Percentiles rank a stretch among this genome's conserved stretches.
Conservation (phyloP, 2,329 filamentous ascomycete genomes). For the Diaporthe vexans region DNA sequence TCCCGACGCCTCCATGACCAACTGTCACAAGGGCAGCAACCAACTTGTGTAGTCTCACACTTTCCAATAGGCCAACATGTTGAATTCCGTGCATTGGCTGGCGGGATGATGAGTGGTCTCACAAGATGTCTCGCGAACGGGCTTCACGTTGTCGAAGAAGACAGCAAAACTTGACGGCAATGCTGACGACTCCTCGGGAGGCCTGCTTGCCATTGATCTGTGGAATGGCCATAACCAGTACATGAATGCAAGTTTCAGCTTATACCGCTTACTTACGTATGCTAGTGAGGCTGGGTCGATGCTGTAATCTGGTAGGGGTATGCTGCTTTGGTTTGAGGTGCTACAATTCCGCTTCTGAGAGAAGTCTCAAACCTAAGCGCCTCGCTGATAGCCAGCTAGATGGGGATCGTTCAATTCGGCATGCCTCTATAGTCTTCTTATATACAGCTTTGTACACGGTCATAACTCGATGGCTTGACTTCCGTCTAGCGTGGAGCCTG, state of each 20-base stretch:
- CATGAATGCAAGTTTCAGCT: too few species aligned
- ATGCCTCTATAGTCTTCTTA: slow-evolving; percentile 26
- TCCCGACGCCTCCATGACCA: background rate
- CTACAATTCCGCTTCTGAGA: background rate
- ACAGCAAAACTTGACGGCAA: background rate
- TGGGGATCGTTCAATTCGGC: background rate
- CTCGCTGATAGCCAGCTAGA: background rate
- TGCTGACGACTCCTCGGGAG: background rate
- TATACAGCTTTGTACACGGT: slow-evolving; percentile 29
- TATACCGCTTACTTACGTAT: background rate
- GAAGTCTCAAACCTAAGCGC: background rate
- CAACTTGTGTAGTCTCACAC: background rate
- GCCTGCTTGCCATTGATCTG: background rate
- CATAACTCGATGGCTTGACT: slow-evolving; percentile 1
- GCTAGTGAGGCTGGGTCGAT: background rate
- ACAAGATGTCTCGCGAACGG: background rate
- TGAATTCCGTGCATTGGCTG: background rate
- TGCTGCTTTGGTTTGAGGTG: background rate
- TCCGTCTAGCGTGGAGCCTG: background rate
- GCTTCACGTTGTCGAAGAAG: background rate
- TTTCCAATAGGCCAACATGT: background rate
- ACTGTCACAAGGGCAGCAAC: background rate
- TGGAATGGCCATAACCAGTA: background rate
- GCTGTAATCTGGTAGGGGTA: background rate
- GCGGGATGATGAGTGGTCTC: background rate